Base-by-base conservation (phyloP, 176 grass and related monocot species). In the Chrysopogon serrulatus region DNA sequence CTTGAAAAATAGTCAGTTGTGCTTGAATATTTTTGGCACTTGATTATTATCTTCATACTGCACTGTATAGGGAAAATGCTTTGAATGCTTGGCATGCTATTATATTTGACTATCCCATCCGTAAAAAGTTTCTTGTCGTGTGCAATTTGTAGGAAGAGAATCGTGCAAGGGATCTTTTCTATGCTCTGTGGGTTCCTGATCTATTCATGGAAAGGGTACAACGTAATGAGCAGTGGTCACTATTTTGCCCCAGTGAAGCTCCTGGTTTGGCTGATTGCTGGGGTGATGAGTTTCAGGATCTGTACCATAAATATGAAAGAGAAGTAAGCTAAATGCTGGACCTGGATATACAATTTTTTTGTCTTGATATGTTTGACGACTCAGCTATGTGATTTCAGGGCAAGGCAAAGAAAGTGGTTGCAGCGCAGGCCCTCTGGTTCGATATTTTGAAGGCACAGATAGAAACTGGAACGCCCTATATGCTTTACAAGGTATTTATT, bases 361-460 rank as follows among this genome's bases (percentile, higher is more conserved):
- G 1, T 54, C 73, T 21, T 27, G 70, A 21, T 15, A 72, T 45
- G 26, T 83, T 69, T 28, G 51, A 1, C 61, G 53, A 59, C 66
- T n/a, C 36, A 45, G 19, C 15, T 63, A 59, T 74, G 24, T 75
- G 30, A 64, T 72, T 85, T 81, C 71, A 99, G 97, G 97, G 90
- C 36, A 99, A 99, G 53, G 93, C 97, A 5, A 99, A 99, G 79
- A 99, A 96, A 85, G 45, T 90, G 67, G 88, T 99, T 78, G 53
- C 93, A 43, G 97, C 97, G 23, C 97, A 99, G 86, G 82, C 73
- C 73, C 85, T 99, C 14, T 99, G 97, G 97, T 99, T 99, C 82
- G 97, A 99, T 19, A 92, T 99, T 85, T 84, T 96, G 64, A 99
- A 99, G 86, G 91, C 97, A 79, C 97, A 99, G 74, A 96, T 99